Evolutionary conservation across 2,329 filamentous ascomycete genomes (phyloP), one percentile per base, ranked within the genome.

Genomic region (Bimuria novae-zelandiae): DNA sequence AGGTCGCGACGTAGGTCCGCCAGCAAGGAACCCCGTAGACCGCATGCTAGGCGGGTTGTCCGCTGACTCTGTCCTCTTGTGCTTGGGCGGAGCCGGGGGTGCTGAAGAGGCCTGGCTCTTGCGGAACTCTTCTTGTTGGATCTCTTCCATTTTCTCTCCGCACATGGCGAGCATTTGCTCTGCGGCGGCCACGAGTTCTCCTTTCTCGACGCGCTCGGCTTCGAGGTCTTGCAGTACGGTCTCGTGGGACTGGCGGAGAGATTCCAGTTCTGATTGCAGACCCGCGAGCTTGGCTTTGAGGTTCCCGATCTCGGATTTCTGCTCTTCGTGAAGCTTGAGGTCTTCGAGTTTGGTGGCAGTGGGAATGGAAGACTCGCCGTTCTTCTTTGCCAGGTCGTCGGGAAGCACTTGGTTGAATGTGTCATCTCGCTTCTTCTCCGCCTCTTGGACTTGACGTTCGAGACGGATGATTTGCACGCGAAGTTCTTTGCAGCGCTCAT

Each of bases 401-500:
- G 64, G 74, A 46, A 59, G 64, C 45, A 83, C 75, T 52, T 82
- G 85, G 33, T 83, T 84, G 71, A 89, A 82, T 8, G 85, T 88
- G 19, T 82, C 80, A 65, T 92, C 86, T 22, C 83, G 82, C 35
- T 85, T 84, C 37, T 79, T 77, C 57, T 85, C 84, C 22, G 96
- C 79, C 54, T 85, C 85, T 57, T 93, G 88, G 62, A 94, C 92
- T 66, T 95, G 89, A 45, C 84, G 83, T 46, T 78, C 77, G 10
- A 93, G 81, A 37, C 88, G 84, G 40, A 86, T 85, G 37, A 96
- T 80, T 56, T 85, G 86, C 16, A 74, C 72, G 74, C 96, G 89
- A 2, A 96, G 83, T 64, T 93, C 89, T 49, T 84, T 84, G 51
- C 93, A 84, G 68, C 89, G 90, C 80, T 95, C 95, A 75, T 96